Conservation (phyloP, 108 stramenopile species). For the Cyclostephanos tholiformis region DNA sequence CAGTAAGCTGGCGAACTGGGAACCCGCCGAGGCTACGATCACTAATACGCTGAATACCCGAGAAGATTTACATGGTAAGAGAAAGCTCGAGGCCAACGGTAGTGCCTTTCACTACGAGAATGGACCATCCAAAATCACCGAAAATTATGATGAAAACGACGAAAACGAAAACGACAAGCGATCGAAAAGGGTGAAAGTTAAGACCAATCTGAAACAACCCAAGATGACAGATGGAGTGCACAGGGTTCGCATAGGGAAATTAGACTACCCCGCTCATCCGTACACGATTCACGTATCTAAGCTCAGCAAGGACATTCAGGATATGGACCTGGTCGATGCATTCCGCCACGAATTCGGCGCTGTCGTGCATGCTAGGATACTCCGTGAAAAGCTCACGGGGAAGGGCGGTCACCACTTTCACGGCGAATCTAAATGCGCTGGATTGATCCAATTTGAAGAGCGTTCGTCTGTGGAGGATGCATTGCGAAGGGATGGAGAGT, state of each 20-base stretch:
- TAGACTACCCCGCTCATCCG: constrained; percentile 89
- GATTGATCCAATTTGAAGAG: constrained; percentile 87
- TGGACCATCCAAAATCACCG: neutral
- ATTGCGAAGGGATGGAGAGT: constrained; percentile 59
- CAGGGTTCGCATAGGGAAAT: constrained; percentile 75
- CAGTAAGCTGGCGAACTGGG: constrained; percentile 55
- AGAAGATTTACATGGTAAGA: constrained; percentile 26
- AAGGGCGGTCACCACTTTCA: constrained; percentile 52
- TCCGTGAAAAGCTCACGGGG: constrained; percentile 71
- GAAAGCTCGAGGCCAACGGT: constrained; percentile 31
- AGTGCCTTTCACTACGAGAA: neutral
- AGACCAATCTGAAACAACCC: constrained; percentile 48
- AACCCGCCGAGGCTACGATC: neutral
- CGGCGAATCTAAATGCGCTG: constrained; percentile 80
- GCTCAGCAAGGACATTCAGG: constrained; percentile 64
- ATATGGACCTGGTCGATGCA: constrained; percentile 86
- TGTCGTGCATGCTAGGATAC: constrained; percentile 82
- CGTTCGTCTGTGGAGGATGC: constrained; percentile 81
- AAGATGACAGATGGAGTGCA: constrained; percentile 57
- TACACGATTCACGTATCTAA: constrained; percentile 85
- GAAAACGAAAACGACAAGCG: constrained; percentile 16
- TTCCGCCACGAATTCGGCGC: constrained; percentile 69
- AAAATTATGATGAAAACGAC: constrained; percentile 25
- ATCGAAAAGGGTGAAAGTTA: constrained; percentile 43
- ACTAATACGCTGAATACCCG: constrained; percentile 10